A percentile compares a stretch with the other conserved stretches of the same genome.
Conservation (phyloP, 139 green algal species). For the Picocystis salinarum region DNA sequence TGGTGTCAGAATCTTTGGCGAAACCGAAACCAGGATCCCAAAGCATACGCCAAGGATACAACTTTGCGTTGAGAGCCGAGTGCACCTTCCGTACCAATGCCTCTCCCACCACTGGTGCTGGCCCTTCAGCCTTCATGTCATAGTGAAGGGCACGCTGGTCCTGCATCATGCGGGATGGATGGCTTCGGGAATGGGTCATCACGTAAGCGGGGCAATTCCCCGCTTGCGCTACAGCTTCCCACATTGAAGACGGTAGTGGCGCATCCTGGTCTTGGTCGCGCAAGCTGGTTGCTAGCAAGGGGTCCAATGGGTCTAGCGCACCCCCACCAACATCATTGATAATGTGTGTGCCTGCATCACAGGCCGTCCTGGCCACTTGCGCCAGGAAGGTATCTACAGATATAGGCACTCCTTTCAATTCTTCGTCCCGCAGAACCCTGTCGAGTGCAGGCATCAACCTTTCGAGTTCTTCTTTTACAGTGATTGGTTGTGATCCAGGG, state of each 20-base stretch:
- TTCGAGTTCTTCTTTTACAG: conserved; percentile 2
- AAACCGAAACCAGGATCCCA: conserved; percentile 54
- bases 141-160: conserved; percentile 33
- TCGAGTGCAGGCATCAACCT: conserved; percentile 5
- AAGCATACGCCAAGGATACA: conserved; percentile 64
- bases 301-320: conserved; percentile 43
- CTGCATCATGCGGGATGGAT: conserved; percentile 54
- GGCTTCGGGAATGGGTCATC: conserved; percentile 89
- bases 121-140: too few species aligned
- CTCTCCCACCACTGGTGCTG: conserved; percentile 19
- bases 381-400: conserved; percentile 80
- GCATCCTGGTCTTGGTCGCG: too few species aligned
- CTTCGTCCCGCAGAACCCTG: neutral
- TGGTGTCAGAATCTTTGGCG: conserved; percentile 46
- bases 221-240: conserved; percentile 30
- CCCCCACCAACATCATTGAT: conserved; percentile 92
- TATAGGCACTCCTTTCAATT: conserved; percentile 26
- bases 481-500: conserved; percentile 38
- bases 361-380: conserved; percentile 21
- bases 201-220: conserved; percentile 73
- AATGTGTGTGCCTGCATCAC: conserved; percentile 63
- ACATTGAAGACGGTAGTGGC: too few species aligned
- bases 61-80: conserved; percentile 37
- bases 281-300: too few species aligned
- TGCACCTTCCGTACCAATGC: conserved; percentile 33